Base-by-base conservation (phyloP, 495 filamentous ascomycete genomes). In the Saxophila tyrrhenica region DNA sequence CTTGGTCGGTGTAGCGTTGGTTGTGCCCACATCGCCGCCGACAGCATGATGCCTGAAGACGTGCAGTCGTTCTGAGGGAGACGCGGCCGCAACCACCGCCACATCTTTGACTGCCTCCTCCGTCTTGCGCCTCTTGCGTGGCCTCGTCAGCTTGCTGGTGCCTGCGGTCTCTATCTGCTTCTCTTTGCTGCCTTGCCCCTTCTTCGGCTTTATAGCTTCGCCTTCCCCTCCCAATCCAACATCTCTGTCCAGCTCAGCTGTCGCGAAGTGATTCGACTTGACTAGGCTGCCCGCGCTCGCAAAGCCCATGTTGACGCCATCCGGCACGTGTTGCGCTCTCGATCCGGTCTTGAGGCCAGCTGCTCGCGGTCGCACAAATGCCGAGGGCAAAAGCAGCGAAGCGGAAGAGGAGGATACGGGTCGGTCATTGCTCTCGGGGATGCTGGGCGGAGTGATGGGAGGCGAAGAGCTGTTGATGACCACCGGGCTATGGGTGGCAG, bases 401-500 rank as follows among this genome's bases (percentile, higher is more conserved):
- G 49, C 17, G 2, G 49, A 51, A 22, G 49, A 51, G 2, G 49
- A 51, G 2, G 38, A 5, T 22, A 23, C 3, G 38, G 10, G 2
- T 10, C 29, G 29, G 16, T 5, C 21, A 9, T 51, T 1, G 7
- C n/a, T 9, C 17, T 39, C 16, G 13, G 9, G 17, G 2, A 21
- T 2, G 20, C 32, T 42, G 29, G 49, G 49, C 3, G 49, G 49
- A 9, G 49, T 39, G n/a, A 42, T 23, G 32, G 35, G 20, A 17
- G 49, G 17, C 5, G 23, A n/a, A 16, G 48, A 51, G 13, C 29
- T 35, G 49, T 51, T 10, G 49, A 51, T 42, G 7, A 51, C n/a
- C 9, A 51, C 22, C 3, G 49, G 49, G 38, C 49, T 51, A 39
- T 8, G 24, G 10, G n/a, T n/a, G n/a, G n/a, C n/a, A n/a, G 45